Base-by-base conservation (phyloP, 2,329 filamentous ascomycete genomes). In the Tolypocladium ovalisporum region DNA sequence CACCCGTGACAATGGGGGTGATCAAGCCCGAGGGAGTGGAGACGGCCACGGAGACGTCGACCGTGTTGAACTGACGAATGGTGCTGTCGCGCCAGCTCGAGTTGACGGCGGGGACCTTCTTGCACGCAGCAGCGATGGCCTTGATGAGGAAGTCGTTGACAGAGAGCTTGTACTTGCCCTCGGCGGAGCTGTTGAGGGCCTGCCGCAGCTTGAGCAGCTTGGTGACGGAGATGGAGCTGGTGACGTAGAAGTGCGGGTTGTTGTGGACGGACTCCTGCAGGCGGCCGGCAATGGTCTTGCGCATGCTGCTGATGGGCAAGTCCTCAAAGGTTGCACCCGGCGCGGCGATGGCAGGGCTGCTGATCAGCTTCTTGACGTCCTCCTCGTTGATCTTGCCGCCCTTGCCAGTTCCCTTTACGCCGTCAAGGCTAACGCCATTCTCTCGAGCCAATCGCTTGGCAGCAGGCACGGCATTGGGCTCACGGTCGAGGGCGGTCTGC, bases 91-190 rank as follows among this genome's bases (percentile, higher is more conserved):
- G 86, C 93, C 94, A 99, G 73, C 89, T 93, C 54, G 92, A 92
- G 84, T 99, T 99, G 76, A 92, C 94, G 63, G 89, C 84, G 59
- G 94, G 94, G 54, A 97, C 92, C 83, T 96, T 97, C 78, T 87
- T 87, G 72, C 88, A 90, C 61, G 94, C 94, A 62, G 89, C 79
- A 59, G 85, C 89, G 59, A 93, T 89, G 65, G 93, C 94, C 84
- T 99, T 99, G 83, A 99, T 90, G 62, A 99, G 82, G 83, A 99
- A 96, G 77, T 99, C 94, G 77, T 99, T 99, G 77, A 99, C 90
- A n/a, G 92, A 97, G 59, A 99, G 89, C 85, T 97, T 99, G 85
- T 96, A 99, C 76, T 91, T 86, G 77, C 93, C 94, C 62, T 96
- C 87, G 53, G 90, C 80, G 15, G 89, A 86, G 70, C 85, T 84